These are phyloP conservation scores for Streptanthus diversifolius DNA, from an alignment of 345 rosid genomes.

Conservation along the genomic window DNA sequence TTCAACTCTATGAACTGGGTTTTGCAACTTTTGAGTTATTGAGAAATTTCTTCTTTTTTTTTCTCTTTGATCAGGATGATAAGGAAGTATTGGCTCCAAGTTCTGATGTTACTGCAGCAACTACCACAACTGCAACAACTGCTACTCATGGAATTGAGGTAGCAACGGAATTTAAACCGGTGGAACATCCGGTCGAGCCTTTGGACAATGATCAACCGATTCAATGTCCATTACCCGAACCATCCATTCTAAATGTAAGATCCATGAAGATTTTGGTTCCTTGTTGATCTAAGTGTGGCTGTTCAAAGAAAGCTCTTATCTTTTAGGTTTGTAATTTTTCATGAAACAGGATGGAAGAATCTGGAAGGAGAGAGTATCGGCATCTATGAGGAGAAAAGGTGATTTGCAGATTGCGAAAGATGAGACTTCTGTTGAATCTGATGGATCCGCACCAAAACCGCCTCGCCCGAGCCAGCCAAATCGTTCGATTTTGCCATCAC, in stretches of 20 bases:
- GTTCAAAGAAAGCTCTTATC: not conserved
- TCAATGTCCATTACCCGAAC: conserved; percentile 87
- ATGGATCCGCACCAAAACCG: conserved; percentile 31
- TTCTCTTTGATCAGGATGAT: conserved; percentile 49
- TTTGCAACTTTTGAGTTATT: not conserved
- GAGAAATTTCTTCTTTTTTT: not conserved
- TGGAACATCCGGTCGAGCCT: conserved; percentile 90
- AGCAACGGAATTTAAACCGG: conserved; percentile 85
- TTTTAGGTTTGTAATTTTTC: not conserved
- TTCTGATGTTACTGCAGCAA: conserved; percentile 38
- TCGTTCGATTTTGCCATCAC: conserved; percentile 71
- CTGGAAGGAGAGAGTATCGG: conserved; percentile 89
- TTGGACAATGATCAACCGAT: conserved; percentile 70
- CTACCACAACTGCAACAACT: conserved; percentile 36
- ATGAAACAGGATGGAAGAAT: conserved; percentile 76
- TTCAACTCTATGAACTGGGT: not conserved
- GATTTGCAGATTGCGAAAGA: conserved; percentile 68
- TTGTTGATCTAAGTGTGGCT: not conserved
- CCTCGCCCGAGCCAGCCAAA: conserved; percentile 42
- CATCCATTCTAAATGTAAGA: conserved; percentile 85
- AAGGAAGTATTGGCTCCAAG: conserved; percentile 61
- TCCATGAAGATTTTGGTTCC: not conserved
- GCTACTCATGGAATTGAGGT: conserved; percentile 84
- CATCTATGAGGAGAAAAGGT: conserved; percentile 49
- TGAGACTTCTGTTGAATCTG: conserved; percentile 46